Conservation (phyloP, 1,284 basidiomycete genomes). For the Trametes sp. region DNA sequence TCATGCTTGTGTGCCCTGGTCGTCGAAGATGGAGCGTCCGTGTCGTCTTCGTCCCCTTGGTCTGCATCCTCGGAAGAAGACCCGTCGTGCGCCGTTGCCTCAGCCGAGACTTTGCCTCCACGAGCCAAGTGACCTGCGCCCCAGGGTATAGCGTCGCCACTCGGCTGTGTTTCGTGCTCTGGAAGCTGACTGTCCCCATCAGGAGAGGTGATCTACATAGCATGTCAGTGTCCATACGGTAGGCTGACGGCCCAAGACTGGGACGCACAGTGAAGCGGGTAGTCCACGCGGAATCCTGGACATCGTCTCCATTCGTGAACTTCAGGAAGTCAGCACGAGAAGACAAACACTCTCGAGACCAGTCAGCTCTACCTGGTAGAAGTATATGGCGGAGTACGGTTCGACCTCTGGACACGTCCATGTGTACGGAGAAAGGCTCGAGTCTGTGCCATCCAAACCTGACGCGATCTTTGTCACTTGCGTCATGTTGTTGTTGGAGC, state of each 20-base stretch:
- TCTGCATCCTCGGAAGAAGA: background rate
- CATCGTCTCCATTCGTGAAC: conserved; percentile 46
- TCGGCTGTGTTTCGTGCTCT: conserved; percentile 42
- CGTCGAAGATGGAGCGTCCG: background rate
- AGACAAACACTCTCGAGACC: background rate
- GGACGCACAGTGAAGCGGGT: conserved; percentile 48
- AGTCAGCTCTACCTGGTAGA: conserved; percentile 45
- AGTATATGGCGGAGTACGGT: conserved; percentile 49
- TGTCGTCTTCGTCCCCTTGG: background rate
- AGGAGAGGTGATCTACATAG: conserved; percentile 41
- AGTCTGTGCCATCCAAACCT: conserved; percentile 46
- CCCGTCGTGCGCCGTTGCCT: background rate
- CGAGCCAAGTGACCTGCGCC: conserved; percentile 36
- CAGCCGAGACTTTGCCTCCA: background rate
- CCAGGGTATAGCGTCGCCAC: conserved; percentile 45
- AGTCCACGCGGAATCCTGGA: conserved; percentile 44
- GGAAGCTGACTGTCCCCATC: conserved; percentile 39
- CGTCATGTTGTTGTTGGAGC: conserved; percentile 48
- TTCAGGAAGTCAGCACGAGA: conserved; percentile 21
- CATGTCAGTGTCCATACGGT: background rate
- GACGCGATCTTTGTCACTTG: conserved; percentile 41
- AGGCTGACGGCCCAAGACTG: too few species aligned
- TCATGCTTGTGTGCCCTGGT: background rate
- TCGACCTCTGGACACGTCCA: conserved; percentile 51
- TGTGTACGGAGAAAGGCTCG: conserved; percentile 41